Evolutionary conservation across 2,329 filamentous ascomycete genomes (phyloP), one percentile per base, ranked within the genome.

Genomic region (Pseudocercospora ulei): DNA sequence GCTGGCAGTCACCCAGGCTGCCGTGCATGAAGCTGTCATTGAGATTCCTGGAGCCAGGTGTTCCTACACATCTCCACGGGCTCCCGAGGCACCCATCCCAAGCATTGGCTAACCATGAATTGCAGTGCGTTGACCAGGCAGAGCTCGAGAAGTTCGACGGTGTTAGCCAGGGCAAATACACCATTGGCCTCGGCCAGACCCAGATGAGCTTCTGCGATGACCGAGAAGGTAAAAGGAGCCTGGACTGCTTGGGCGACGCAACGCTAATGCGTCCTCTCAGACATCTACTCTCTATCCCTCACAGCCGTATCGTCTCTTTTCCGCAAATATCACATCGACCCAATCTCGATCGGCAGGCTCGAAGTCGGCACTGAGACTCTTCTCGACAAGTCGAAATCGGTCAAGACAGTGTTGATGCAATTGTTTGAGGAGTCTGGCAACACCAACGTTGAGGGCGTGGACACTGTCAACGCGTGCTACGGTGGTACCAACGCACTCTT

Each of bases 131-230:
- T 49, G 68, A 70, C 56, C 68, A 71, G 58, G 52, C 64, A 47
- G 67, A 70, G 52, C 66, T 71, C 44, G 68, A 71, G 57, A 69
- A 69, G 59, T 70, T 70, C 62, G 68, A 71, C 66, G 68, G 68
- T 59, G 67, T 71, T 44, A 61, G 60, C 42, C 52, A 58, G 44
- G 68, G 68, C 53, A 71, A 71, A 53, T 71, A 71, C 62, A 70
- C 68, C 36, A 70, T 71, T 60, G 68, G 68, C 44, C 66, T 71
- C 44, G 68, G 68, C 53, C 68, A 70, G 62, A 70, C 67, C 49
- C 68, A 66, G 57, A 71, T 71, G 68, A 68, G 65, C 61, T 71
- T 70, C 60, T 70, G 68, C 57, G 67, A 70, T 57, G 68, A 71
- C 56, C 62, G 68, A 44, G 68, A 71, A 62, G 66, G 66, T 68